Conservation (phyloP, 2,329 filamentous ascomycete species). For the Trichoderma pleuroti region DNA sequence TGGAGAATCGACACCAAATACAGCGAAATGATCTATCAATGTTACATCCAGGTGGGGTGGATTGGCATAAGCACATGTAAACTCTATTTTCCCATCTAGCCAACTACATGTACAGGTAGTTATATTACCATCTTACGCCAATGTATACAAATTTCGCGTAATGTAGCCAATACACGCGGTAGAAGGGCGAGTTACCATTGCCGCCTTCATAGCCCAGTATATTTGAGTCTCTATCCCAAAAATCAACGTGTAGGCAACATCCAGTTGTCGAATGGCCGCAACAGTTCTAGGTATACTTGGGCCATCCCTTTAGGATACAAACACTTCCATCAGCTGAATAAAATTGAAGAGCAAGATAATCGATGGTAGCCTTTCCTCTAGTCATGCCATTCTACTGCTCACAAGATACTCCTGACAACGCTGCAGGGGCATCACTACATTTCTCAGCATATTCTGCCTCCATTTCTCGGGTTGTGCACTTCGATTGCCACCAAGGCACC, state of each 20-base stretch:
- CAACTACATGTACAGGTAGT: too few relatives aligned
- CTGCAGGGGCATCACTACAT: background rate
- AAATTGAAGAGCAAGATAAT: background rate
- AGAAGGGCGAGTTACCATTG: background rate
- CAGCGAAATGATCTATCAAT: too few relatives aligned
- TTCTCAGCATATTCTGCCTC: background rate
- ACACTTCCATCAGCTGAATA: background rate
- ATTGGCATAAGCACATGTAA: too few relatives aligned
- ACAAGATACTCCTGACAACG: background rate
- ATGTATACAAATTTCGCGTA: background rate
- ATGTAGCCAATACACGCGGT: background rate
- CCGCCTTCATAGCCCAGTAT: background rate
- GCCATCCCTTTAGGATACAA: background rate
- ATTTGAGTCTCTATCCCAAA: background rate
- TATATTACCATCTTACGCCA: background rate
- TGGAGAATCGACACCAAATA: too few relatives aligned
- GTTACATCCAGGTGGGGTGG: too few relatives aligned
- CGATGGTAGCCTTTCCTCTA: background rate
- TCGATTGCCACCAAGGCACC: background rate
- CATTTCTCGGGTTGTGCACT: background rate
- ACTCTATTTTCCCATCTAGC: too few relatives aligned
- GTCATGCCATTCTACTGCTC: background rate
- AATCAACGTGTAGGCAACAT: background rate
- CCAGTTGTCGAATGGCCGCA: background rate
- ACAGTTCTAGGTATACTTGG: background rate